Conservation (phyloP, 2,329 filamentous ascomycete genomes). For the Apiospora kogelbergensis region DNA sequence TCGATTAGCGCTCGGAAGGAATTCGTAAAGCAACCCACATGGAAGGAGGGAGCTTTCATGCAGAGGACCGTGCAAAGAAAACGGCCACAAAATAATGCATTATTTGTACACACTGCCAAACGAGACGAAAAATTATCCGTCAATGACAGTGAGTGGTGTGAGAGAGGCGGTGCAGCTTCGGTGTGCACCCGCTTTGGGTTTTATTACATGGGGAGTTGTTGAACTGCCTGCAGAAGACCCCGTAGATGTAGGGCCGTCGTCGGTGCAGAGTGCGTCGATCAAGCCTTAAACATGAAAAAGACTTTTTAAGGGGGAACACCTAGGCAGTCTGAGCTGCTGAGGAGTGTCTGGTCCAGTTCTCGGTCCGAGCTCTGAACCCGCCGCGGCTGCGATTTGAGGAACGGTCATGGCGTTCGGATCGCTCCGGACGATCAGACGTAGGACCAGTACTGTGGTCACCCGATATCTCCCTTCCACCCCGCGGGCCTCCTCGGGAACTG, state of each 20-base stretch:
- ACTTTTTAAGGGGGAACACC: background rate
- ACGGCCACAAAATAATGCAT: conserved; percentile 7
- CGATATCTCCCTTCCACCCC: conserved; percentile 19
- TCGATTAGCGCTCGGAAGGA: background rate
- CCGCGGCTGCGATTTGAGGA: conserved; percentile 20
- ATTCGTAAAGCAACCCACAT: background rate
- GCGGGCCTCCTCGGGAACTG: conserved; percentile 17
- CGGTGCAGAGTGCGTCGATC: background rate
- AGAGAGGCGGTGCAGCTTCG: background rate
- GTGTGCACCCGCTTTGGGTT: background rate
- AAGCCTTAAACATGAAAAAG: background rate
- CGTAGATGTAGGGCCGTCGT: background rate
- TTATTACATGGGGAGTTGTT: background rate
- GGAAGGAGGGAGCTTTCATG: background rate
- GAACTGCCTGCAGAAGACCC: background rate
- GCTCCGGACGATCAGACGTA: conserved; percentile 14
- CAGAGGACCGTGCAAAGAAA: background rate
- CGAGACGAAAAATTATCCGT: background rate
- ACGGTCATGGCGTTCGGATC: conserved; percentile 13
- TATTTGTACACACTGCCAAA: conserved; percentile 10
- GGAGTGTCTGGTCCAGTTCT: conserved; percentile 24
- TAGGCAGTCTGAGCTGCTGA: conserved; percentile 11
- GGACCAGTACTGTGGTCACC: conserved; percentile 15
- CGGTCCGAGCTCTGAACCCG: conserved; percentile 22
- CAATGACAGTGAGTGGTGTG: background rate